Conservation (phyloP, 2,329 filamentous ascomycete species). For the Talaromyces albobiverticillius region DNA sequence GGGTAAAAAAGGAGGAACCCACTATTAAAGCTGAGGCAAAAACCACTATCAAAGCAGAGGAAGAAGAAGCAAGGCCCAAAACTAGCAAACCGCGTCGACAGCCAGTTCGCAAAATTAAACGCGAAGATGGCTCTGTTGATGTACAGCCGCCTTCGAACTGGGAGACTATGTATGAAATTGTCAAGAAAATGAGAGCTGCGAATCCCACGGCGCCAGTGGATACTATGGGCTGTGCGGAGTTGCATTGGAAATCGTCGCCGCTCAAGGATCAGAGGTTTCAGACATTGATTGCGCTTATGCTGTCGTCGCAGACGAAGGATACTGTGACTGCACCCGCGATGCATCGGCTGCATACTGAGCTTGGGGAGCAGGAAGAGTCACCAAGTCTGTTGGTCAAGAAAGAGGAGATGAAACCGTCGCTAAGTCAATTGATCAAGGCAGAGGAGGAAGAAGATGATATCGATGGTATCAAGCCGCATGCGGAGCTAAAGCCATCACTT, state of each 20-base stretch:
- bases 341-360: conserved; percentile 70
- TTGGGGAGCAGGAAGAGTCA: conserved; percentile 42
- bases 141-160: conserved; percentile 71
- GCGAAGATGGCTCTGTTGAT: conserved; percentile 32
- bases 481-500: neutral
- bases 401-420: no score
- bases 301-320: conserved; percentile 90
- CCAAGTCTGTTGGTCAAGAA: conserved; percentile 23
- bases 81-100: conserved; percentile 33
- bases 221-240: conserved; percentile 83
- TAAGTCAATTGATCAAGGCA: conserved; percentile 26
- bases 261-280: conserved; percentile 70
- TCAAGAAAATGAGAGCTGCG: conserved; percentile 73
- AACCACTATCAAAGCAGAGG: conserved; percentile 25
- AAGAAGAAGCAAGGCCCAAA: conserved; percentile 18
- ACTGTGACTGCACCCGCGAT: conserved; percentile 84
- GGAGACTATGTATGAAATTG: conserved; percentile 74
- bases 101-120: conserved; percentile 40
- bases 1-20: no score
- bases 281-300: conserved; percentile 82
- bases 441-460: conserved; percentile 20
- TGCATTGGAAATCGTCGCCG: conserved; percentile 42
- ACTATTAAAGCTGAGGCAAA: conserved; percentile 25
- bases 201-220: conserved; percentile 77
- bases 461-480: neutral